Percentiles rank a stretch among this genome's conserved stretches.
These are phyloP conservation scores for Aspergillus quadrilineatus DNA, from an alignment of 2,329 filamentous ascomycete genomes.

Conservation along the genomic window DNA sequence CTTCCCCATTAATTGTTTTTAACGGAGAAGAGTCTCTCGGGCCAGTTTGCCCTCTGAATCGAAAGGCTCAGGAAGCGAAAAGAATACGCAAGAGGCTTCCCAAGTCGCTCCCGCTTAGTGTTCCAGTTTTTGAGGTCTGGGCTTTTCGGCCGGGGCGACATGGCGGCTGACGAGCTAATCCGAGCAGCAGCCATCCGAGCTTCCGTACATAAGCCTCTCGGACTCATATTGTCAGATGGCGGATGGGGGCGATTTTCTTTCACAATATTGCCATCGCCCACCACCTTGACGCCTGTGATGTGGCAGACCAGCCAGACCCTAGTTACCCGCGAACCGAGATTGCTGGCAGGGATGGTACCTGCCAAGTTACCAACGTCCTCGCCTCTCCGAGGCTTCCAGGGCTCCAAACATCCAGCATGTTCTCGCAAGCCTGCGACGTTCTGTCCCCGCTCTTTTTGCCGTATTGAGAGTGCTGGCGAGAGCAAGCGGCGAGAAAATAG, in stretches of 20 bases:
- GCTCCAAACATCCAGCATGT: constrained; percentile 17
- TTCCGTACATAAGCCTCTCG: neutral
- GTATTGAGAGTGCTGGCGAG: constrained; percentile 5
- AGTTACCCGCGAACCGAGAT: constrained; percentile 2
- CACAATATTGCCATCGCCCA: neutral
- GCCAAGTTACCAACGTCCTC: neutral
- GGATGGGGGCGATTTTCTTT: neutral
- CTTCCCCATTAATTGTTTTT: neutral
- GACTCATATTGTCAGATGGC: neutral
- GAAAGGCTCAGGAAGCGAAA: neutral
- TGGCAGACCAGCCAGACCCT: neutral
- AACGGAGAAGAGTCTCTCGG: neutral
- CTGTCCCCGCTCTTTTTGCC: constrained; percentile 10
- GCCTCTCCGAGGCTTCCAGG: neutral
- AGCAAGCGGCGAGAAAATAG: neutral
- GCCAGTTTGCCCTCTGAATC: neutral
- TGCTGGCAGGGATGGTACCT: neutral
- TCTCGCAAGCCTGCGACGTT: constrained; percentile 4
- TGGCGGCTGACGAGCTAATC: constrained; percentile 4
- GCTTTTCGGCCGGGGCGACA: neutral
- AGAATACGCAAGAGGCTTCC: neutral
- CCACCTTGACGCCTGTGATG: neutral
- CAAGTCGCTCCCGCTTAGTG: neutral
- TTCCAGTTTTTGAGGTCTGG: constrained; percentile 8
- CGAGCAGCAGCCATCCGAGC: neutral